Evolutionary conservation across 2,329 filamentous ascomycete genomes (phyloP), one percentile per base, ranked within the genome.

Genomic region (Drechslerella dactyloides): DNA sequence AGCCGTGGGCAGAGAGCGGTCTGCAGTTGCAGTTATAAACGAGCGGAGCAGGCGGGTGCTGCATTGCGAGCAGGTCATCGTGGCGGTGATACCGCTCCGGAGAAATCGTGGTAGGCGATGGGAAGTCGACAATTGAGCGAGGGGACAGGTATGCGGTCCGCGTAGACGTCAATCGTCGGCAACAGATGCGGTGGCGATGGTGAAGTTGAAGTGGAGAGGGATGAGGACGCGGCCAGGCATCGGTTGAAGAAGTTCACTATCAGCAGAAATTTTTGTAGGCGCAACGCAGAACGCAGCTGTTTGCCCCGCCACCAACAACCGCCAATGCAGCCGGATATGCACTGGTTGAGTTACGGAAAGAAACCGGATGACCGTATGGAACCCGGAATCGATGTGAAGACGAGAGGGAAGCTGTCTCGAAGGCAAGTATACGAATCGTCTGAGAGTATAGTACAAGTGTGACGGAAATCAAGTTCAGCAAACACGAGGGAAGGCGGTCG

Each of bases 11-110:
- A 61, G 17, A 11, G 57, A n/a, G 59, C 55, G 55, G 59, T 72
- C 60, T 27, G 44, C 44, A 2, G 44, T 23, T 23, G 27, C 27
- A 8, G 55, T 51, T 11, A 54, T 23, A 56, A 72, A 50, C 15
- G 60, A 53, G 50, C 68, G 68, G 35, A 72, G 54, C 55, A 72
- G 30, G 56, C 68, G 68, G 60, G 60, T 61, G 27, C 54, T 72
- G 60, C 54, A 60, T 24, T 61, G 42, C 10, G 68, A 52, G 56
- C 55, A 65, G 33, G 48, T 57, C 68, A 72, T 72, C 55, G 35
- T 70, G 53, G 13, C 37, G 42, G 53, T n/a, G 1, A n/a, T 27
- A 21, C 42, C 2, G 17, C 2, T 10, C 7, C n/a, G 11, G 17
- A 33, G 30, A 3, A 4, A 35, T 11, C 35, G 21, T 17, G 17